Percentiles rank a stretch among this genome's conserved stretches.
phyloP scores from a whole-genome alignment of 176 grass and related monocot species.

The Carex parvula region DNA sequence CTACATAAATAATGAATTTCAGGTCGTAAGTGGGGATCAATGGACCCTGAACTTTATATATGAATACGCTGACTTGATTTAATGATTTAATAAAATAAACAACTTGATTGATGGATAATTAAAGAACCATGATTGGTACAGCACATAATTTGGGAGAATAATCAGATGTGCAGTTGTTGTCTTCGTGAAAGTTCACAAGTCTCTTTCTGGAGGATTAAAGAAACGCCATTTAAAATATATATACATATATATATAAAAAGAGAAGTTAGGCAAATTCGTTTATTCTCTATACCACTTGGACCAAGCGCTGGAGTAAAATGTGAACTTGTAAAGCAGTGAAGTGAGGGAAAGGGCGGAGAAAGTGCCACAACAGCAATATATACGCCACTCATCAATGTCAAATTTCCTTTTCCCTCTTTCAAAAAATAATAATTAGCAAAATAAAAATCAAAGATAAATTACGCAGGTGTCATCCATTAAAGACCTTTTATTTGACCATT shows the following conservation, averaged over 20 bases:
- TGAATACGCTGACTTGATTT: not conserved
- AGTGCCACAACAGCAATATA: not conserved
- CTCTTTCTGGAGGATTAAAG: slow-evolving; percentile 3
- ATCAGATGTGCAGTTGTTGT: not conserved
- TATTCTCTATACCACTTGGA: not conserved
- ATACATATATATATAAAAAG: not conserved
- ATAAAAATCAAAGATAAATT: not conserved
- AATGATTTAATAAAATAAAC: not conserved
- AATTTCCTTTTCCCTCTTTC: not conserved
- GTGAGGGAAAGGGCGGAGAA: not conserved
- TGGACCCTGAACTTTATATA: not conserved
- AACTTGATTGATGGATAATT: not conserved
- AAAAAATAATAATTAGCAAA: not conserved
- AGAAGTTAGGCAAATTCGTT: not conserved
- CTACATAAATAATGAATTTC: not conserved
- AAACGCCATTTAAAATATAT: not conserved
- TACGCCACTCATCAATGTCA: not conserved
- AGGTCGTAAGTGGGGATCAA: not conserved
- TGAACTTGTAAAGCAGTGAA: not conserved
- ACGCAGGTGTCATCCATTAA: slow-evolving; percentile 4
- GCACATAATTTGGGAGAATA: not conserved
- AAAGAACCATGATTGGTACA: not conserved
- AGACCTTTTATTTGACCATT: slow-evolving; percentile 73
- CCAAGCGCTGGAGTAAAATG: not conserved
- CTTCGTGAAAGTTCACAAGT: not conserved